phyloP scores from a whole-genome alignment of 331 rosid genomes.

The Pyrus hybrid region DNA sequence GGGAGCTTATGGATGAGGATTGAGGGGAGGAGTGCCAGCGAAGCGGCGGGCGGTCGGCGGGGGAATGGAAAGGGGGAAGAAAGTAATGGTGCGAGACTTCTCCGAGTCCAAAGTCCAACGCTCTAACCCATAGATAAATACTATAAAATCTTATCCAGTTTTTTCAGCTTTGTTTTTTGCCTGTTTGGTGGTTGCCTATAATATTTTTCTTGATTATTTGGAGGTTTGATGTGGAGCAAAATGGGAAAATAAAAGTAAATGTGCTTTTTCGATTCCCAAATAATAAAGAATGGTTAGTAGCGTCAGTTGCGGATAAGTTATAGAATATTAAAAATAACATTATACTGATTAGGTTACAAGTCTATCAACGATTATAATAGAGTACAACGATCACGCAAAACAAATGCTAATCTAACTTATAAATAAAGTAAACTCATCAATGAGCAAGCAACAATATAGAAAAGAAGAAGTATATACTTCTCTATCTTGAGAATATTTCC shows the following conservation, averaged over 20 bases:
- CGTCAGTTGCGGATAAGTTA: background rate
- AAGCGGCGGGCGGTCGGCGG: constrained; percentile 30
- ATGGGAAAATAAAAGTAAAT: background rate
- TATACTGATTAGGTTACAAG: too few relatives aligned
- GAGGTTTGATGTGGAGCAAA: background rate
- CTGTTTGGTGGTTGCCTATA: background rate
- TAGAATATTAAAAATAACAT: too few relatives aligned
- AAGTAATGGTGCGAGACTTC: background rate
- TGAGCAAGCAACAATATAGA: too few relatives aligned
- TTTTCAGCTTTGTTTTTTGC: background rate
- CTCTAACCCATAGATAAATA: background rate
- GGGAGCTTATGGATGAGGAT: background rate
- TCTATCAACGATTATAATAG: too few relatives aligned
- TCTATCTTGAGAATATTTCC: too few relatives aligned
- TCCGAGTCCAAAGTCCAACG: background rate
- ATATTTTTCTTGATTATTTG: background rate
- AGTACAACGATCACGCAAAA: too few relatives aligned
- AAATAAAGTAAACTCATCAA: too few relatives aligned
- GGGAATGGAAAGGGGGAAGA: background rate
- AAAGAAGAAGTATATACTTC: too few relatives aligned
- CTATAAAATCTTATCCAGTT: constrained; percentile 8
- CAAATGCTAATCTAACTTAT: too few relatives aligned
- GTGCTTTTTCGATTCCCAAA: too few relatives aligned
- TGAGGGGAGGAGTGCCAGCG: constrained; percentile 19
- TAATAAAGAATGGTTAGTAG: background rate